Percentiles rank a stretch among this genome's conserved stretches.
Conservation (phyloP, 2,329 filamentous ascomycete genomes). For the Colletotrichum sp. region DNA sequence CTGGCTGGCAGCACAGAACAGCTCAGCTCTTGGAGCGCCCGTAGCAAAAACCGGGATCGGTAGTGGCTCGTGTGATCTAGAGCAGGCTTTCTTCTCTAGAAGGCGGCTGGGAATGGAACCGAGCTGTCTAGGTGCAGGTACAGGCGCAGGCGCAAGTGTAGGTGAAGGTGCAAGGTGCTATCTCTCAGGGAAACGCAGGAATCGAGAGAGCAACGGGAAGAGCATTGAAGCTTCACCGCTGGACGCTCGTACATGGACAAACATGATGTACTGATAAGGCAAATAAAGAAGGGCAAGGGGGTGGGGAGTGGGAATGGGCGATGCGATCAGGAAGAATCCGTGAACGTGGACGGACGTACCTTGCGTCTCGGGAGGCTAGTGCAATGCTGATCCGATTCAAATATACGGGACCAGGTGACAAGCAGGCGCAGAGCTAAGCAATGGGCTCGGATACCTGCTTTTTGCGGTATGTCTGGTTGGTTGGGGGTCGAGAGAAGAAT, state of each 20-base stretch:
- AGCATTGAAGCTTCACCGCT: constrained; percentile 22
- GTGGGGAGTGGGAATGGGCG: neutral
- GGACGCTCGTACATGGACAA: constrained; percentile 14
- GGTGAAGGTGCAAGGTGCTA: neutral
- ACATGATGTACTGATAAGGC: constrained; percentile 19
- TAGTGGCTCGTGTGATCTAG: neutral
- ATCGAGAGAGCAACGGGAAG: constrained; percentile 9
- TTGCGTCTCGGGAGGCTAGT: constrained; percentile 19
- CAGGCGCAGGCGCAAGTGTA: neutral
- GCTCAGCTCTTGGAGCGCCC: constrained; percentile 9
- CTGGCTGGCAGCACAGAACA: constrained; percentile 3
- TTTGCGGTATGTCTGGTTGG: neutral
- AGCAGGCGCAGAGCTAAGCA: constrained; percentile 13
- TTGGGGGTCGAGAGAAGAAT: neutral
- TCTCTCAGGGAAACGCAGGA: constrained; percentile 2
- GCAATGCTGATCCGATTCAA: constrained; percentile 21
- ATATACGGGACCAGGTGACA: constrained; percentile 20
- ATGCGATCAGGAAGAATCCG: constrained; percentile 1
- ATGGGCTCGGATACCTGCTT: constrained; percentile 17
- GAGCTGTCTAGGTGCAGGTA: neutral
- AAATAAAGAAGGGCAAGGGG: constrained; percentile 4
- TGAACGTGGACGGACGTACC: constrained; percentile 19
- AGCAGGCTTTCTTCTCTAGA: constrained; percentile 3
- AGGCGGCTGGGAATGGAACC: neutral
- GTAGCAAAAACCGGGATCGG: constrained; percentile 7